Conservation (phyloP, 2,329 filamentous ascomycete genomes). For the Teratosphaeria epicoccoides region DNA sequence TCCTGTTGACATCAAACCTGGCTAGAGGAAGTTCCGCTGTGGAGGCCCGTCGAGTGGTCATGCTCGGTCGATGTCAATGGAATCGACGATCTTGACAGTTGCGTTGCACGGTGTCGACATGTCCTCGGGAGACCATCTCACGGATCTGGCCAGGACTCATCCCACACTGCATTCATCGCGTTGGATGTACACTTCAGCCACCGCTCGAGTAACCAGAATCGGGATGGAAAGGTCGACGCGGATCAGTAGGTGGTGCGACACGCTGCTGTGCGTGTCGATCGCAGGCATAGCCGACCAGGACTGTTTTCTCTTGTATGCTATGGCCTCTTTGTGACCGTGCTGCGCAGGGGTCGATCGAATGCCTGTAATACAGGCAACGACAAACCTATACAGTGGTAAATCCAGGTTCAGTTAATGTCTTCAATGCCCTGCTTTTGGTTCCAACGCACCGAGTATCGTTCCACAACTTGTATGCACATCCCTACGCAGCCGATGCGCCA, state of each 20-base stretch:
- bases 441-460: conserved; percentile 78
- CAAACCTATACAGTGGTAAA: too few relatives aligned
- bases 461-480: conserved; percentile 83
- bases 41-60: too few relatives aligned
- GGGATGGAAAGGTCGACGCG: conserved; percentile 5
- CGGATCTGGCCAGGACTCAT: background rate
- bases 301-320: conserved; percentile 58
- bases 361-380: conserved; percentile 77
- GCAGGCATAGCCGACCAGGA: conserved; percentile 77
- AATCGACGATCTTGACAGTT: too few relatives aligned
- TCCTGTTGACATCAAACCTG: too few relatives aligned
- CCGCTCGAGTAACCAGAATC: conserved; percentile 17
- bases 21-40: too few relatives aligned
- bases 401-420: too few relatives aligned
- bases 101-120: too few relatives aligned
- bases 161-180: background rate
- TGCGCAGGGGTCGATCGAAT: conserved; percentile 73
- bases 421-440: too few relatives aligned
- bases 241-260: conserved; percentile 3
- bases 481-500: conserved; percentile 25
- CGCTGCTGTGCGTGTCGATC: conserved; percentile 11
- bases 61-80: too few relatives aligned
- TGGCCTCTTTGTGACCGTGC: conserved; percentile 66
- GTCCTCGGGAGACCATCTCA: too few relatives aligned
- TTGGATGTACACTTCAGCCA: background rate